These are phyloP conservation scores for Fusarium sp. DNA, from an alignment of 2,329 filamentous ascomycete genomes.

Conservation along the genomic window DNA sequence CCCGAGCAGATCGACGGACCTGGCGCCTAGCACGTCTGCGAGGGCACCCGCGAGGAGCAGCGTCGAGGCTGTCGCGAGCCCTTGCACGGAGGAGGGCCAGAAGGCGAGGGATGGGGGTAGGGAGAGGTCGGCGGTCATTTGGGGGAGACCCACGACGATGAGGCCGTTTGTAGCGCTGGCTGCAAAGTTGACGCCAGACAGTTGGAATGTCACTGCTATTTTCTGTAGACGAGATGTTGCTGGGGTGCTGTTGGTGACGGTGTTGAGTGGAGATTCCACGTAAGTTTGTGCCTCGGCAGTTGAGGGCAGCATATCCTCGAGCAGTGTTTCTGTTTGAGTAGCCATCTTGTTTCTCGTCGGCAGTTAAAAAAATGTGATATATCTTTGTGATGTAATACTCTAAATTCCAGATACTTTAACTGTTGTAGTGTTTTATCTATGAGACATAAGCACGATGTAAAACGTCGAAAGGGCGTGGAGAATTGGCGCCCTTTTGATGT, in stretches of 20 bases:
- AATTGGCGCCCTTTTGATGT: conserved; percentile 3
- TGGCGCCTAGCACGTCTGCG: conserved; percentile 50
- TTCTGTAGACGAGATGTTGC: conserved; percentile 29
- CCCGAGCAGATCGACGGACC: conserved; percentile 48
- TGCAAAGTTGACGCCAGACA: conserved; percentile 41
- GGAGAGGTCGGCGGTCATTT: conserved; percentile 51
- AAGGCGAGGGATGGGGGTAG: conserved; percentile 48
- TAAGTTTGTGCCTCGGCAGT: background rate
- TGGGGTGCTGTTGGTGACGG: background rate
- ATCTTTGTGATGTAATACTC: background rate
- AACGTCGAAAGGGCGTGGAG: background rate
- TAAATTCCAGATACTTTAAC: background rate
- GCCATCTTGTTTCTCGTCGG: background rate
- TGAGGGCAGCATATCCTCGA: background rate
- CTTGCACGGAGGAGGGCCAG: conserved; percentile 52
- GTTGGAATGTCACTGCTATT: conserved; percentile 33
- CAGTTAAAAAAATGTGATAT: background rate
- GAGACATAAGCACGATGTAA: background rate
- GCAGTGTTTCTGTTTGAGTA: conserved; percentile 1
- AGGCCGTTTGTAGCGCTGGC: conserved; percentile 42
- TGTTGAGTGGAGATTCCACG: background rate
- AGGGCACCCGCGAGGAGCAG: conserved; percentile 52
- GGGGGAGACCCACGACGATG: conserved; percentile 52
- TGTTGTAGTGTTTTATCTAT: background rate
- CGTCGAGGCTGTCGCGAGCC: conserved; percentile 49